Base-by-base conservation (phyloP, 306 rosid genomes). In the Chamaecrista fasciculata region DNA sequence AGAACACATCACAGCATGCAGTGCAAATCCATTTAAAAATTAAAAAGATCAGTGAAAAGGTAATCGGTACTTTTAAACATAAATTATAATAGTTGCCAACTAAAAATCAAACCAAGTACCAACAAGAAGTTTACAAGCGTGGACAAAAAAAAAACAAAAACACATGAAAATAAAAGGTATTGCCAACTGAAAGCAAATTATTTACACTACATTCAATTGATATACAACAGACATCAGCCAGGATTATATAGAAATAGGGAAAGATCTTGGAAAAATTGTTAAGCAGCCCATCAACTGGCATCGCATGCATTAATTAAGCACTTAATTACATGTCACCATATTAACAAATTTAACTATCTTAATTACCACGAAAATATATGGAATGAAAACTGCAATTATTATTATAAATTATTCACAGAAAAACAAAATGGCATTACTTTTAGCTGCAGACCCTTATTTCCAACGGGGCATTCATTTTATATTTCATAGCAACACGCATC, bases 41-140 rank as follows among this genome's bases (percentile, higher is more conserved):
- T 6, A 12, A 14, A 66, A 67, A 16, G 82, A 81, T 43, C 84
- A 47, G 71, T 67, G 74, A 81, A 86, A 84, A 83, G 88, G 81
- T 70, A 66, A 63, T 69, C 28, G 76, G 88, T 84, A 85, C 88
- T 85, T 80, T 29, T 78, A 75, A 70, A 42, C 43, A 43, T 43
- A 81, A 78, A 79, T 21, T 62, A 77, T 62, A 68, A 51, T 77
- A 75, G 81, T 73, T 78, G 80, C 74, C 80, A 85, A 69, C 82
- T 74, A 65, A 24, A n/a, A n/a, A n/a, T n/a, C n/a, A n/a, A 67
- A 69, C 75, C 78, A 65, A n/a, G n/a, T n/a, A 42, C 78, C 47
- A 67, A n/a, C 24, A 58, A 20, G 6, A 43, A 0, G 34, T 25
- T 53, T 48, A 28, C 12, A 9, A 18, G 15, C 63, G 23, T 20